Evolutionary conservation across 805 yeast species (phyloP), one percentile per base, ranked within the genome.

Genomic region (Metschnikowia corniflorae): DNA sequence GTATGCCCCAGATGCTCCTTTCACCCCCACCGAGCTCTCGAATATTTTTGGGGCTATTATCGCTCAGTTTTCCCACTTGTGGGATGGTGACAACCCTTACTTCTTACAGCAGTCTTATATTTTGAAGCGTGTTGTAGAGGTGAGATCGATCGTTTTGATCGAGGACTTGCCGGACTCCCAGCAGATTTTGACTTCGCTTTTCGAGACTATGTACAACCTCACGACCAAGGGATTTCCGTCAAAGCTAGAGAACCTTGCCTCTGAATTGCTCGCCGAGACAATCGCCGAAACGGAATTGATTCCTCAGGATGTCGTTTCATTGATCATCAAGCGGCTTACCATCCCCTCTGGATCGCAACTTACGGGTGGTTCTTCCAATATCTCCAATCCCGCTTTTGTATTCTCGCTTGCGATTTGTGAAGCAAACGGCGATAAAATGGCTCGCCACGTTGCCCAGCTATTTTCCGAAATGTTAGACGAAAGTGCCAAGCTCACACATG

Each of bases 1-100:
- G 12, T 82, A 72, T 51, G 96, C 95, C 0, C 96, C 96, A 0
- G 86, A 88, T 54, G 95, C 96, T 6, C 96, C 97, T 4, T 88
- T 73, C 58, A 77, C 83, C 2, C 78, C 79, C 16, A 44, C 63
- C 2, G 80, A 82, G 46, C 65, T 88, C 25, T 65, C 78, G 1
- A 79, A 68, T 4, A 73, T 86, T 14, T 86, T 88, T 63, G 75
- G 71, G 45, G 66, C 85, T 6, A 77, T 87, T 50, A 70, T 82
- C 42, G 56, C 61, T 18, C 88, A 84, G 53, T 75, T 89, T 46
- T 68, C 68, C 37, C 70, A 68, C 31, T 58, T 86, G 27, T 48
- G 64, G 6, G 79, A 79, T 38, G 64, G 63, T 7, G 79, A 77
- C 14, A 75, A 77, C 43, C 76, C 86, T 0, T 79, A 77, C 51